Evolutionary conservation across 2,329 filamentous ascomycete species (phyloP), one percentile per base, ranked within the genome.

Genomic region (Coniochaeta ligniaria): DNA sequence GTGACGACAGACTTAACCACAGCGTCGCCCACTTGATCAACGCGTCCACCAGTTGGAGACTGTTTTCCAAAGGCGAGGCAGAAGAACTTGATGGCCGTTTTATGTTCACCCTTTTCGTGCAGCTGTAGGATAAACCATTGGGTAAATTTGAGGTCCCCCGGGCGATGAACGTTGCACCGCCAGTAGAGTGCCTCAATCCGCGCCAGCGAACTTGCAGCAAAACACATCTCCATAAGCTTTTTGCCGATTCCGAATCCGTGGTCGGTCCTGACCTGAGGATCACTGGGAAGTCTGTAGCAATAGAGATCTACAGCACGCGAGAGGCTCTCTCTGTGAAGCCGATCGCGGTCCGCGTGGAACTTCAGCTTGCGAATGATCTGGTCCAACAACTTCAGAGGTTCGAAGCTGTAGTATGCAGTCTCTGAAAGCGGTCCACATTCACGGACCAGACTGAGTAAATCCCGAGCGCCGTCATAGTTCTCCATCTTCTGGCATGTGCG

Each of bases 321-420:
- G 38, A 73, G 57, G n/a, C 60, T 63, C 41, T 50, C 28, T 1
- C 54, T 16, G 35, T 33, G 31, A 22, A 57, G 17, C 11, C 31
- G 28, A 24, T 24, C 54, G 31, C 22, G 17, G 5, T 52, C 47
- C 3, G 47, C 47, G 8, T 28, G 24, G 47, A 52, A 24, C 33
- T 65, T 59, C 24, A 26, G 60, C 38, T 59, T 66, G 16, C 60
- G 59, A 31, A 73, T 62, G 24, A 71, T 61, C 7, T 62, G 67
- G 4, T 72, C 63, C 38, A 78, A 71, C 11, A 78, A 64, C 1
- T 63, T 20, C 2, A 74, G 47, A 8, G 77, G 76, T 0, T 72
- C 57, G 62, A 75, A 71, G n/a, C 66, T 69, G 57, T 73, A 71
- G 54, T 73, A 79, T 16, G 67, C 62, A 8, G 59, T 65, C 62